A percentile compares a stretch with the other conserved stretches of the same genome.
Evolutionary conservation across 345 rosid genomes (phyloP).

Genomic region (Eutrema yunnanense): DNA sequence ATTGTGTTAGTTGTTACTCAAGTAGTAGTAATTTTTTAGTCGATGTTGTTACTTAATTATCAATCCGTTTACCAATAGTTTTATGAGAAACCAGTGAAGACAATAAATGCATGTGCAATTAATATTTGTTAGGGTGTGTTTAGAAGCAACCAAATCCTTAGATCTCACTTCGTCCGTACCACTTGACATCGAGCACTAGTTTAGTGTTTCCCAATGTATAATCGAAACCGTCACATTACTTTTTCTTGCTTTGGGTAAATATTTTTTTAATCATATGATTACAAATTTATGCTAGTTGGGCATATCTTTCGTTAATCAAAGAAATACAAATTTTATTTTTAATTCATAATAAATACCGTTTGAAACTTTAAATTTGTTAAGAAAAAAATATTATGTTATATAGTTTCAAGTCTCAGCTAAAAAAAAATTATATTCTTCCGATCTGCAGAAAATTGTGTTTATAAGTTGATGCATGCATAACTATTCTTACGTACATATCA

Average conservation of each 20-base stretch:
- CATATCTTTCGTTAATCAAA: not conserved
- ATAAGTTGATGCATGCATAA: not conserved
- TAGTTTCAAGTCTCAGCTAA: not conserved
- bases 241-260: not conserved
- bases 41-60: not conserved
- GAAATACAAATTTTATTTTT: not conserved
- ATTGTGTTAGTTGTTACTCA: not conserved
- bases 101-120: conserved; percentile 11
- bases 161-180: conserved; percentile 30
- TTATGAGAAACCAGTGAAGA: not conserved
- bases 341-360: not conserved
- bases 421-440: not conserved
- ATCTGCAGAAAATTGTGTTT: not conserved
- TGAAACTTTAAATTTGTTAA: not conserved
- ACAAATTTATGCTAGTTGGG: not conserved
- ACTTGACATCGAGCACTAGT: conserved; percentile 11
- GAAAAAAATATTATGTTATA: not conserved
- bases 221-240: conserved; percentile 14
- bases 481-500: conserved; percentile 3
- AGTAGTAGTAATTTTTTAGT: not conserved
- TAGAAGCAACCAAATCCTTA: conserved; percentile 12
- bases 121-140: not conserved
- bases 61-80: not conserved
- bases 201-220: conserved; percentile 8
- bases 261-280: not conserved